Percentiles rank a stretch among this genome's conserved stretches.
Conservation (phyloP, 768 basidiomycete genomes). For the Lenzites betulinus region DNA sequence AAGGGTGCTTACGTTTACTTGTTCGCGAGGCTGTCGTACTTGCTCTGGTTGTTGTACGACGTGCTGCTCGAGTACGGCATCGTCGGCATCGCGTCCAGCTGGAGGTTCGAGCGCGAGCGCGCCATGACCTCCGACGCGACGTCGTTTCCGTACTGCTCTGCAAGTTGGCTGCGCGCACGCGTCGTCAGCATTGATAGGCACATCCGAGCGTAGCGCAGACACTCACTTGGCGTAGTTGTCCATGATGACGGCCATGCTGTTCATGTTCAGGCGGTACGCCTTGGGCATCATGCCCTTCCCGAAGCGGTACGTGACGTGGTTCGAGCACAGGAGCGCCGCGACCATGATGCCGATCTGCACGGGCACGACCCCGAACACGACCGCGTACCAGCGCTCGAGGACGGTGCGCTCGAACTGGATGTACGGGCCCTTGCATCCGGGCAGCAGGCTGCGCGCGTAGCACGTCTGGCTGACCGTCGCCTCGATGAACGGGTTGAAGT, state of each 20-base stretch:
- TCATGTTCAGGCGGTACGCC: conserved; percentile 73
- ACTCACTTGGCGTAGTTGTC: conserved; percentile 78
- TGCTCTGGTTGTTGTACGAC: conserved; percentile 17
- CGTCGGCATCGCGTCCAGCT: conserved; percentile 37
- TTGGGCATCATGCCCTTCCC: conserved; percentile 90
- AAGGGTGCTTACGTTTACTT: background rate
- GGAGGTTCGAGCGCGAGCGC: conserved; percentile 57
- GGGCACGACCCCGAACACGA: conserved; percentile 67
- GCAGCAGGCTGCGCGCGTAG: conserved; percentile 68
- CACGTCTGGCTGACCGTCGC: conserved; percentile 75
- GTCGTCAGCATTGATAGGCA: background rate
- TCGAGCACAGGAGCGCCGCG: conserved; percentile 67
- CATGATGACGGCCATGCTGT: conserved; percentile 81
- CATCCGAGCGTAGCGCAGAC: background rate
- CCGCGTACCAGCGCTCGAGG: conserved; percentile 65
- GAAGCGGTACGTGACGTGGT: conserved; percentile 85
- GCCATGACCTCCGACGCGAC: conserved; percentile 60
- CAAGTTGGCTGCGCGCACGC: conserved; percentile 57
- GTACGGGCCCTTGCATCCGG: conserved; percentile 73
- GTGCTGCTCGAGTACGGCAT: conserved; percentile 31
- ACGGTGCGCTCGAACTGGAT: conserved; percentile 56
- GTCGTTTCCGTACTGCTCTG: conserved; percentile 69
- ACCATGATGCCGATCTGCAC: conserved; percentile 66
- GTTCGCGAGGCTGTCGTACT: conserved; percentile 24
- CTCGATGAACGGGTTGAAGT: conserved; percentile 78